phyloP scores from a whole-genome alignment of 2,329 filamentous ascomycete species.

The Trichoderma sp. region DNA sequence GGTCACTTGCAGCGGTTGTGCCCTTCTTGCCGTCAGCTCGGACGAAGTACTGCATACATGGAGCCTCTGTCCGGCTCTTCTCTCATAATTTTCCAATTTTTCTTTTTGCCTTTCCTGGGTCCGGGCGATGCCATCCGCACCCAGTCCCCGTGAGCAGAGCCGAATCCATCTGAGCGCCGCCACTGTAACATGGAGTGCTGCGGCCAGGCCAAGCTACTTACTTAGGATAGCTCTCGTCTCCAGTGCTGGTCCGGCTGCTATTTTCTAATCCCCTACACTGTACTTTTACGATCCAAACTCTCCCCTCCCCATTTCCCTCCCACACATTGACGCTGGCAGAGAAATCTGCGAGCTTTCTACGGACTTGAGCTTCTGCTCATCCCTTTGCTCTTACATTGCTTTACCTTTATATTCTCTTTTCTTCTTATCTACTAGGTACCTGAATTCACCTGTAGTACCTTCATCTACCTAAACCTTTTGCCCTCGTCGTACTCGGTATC shows the following conservation, averaged over 20 bases:
- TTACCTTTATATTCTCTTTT: background rate
- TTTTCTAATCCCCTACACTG: background rate
- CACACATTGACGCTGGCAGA: conserved; percentile 17
- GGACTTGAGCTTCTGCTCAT: background rate
- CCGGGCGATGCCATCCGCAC: conserved; percentile 2
- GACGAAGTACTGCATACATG: background rate
- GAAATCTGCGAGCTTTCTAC: background rate
- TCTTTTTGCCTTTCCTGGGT: background rate
- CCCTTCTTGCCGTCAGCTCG: background rate
- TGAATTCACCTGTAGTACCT: background rate
- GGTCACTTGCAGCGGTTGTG: background rate
- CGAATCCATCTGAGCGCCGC: conserved; percentile 21
- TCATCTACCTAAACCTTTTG: background rate
- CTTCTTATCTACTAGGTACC: background rate
- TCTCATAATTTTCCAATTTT: background rate
- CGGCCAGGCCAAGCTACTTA: background rate
- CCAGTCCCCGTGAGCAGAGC: conserved; percentile 13
- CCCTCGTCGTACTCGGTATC: background rate
- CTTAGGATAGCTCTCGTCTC: conserved; percentile 1
- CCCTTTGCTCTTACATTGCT: background rate
- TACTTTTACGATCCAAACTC: conserved; percentile 14
- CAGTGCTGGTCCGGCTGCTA: background rate
- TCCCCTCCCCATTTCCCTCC: conserved; percentile 14
- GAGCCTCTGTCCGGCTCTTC: background rate
- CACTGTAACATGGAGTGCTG: conserved; percentile 10